Conservation (phyloP, 306 rosid genomes). For the Gleditsia sinensis region DNA sequence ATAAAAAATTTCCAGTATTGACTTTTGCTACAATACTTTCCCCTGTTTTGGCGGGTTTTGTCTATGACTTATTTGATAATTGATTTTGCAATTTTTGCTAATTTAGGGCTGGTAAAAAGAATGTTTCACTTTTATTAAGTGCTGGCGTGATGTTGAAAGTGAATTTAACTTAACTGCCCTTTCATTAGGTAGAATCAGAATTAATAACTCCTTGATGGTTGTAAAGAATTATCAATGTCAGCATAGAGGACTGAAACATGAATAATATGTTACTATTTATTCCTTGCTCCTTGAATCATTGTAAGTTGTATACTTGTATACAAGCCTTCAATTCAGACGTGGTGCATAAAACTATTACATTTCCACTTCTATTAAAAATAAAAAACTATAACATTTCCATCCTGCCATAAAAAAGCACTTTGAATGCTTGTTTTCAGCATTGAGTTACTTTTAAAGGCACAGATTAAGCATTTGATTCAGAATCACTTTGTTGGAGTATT, state of each 20-base stretch:
- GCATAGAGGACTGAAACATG: not conserved
- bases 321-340: constrained; percentile 2
- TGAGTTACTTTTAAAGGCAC: not conserved
- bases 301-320: not conserved
- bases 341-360: constrained; percentile 1
- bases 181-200: not conserved
- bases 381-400: constrained; percentile 12
- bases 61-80: not conserved
- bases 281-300: not conserved
- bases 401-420: not conserved
- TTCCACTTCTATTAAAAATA: too few species aligned
- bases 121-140: constrained; percentile 12
- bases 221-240: not conserved
- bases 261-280: not conserved
- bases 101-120: not conserved
- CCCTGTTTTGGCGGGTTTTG: constrained; percentile 7
- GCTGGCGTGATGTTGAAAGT: not conserved
- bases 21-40: not conserved
- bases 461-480: not conserved
- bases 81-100: constrained; percentile 27
- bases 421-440: not conserved
- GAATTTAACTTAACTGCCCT: constrained; percentile 1
- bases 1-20: not conserved
- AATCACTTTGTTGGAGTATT: constrained; percentile 2
- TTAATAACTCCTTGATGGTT: constrained; percentile 3